Evolutionary conservation across 768 basidiomycete genomes (phyloP), one percentile per base, ranked within the genome.

Genomic region (Coprinopsis strossmayeri): DNA sequence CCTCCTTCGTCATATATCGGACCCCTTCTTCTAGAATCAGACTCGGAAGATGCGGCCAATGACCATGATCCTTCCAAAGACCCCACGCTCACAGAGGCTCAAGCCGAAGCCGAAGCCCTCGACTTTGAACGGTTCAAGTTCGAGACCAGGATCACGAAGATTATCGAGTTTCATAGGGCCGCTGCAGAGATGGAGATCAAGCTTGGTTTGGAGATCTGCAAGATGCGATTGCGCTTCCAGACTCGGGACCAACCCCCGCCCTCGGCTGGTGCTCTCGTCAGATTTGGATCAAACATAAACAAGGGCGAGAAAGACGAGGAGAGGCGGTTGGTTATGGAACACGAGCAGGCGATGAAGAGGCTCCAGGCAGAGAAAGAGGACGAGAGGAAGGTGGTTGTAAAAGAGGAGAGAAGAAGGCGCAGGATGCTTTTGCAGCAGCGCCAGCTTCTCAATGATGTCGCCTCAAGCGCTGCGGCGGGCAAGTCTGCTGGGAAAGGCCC

Each of bases 161-260:
- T 79, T 52, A 64, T 70, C 48, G 63, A 80, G 60, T 73, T 81
- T 69, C 67, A 77, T 63, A 66, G 64, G 50, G 64, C 64, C 27
- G 76, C 76, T 13, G 73, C 70, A 5, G 58, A 63, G 9, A 64
- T 67, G 5, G 76, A 74, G 49, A 67, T 72, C 39, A 59, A 68
- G 44, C 64, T 74, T 18, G 67, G 67, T 3, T 57, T 69, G 41
- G 61, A 62, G 30, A 67, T 76, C 13, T 67, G 65, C 34, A 32
- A 32, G 30, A n/a, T n/a, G n/a, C n/a, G n/a, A n/a, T n/a, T n/a
- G n/a, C n/a, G n/a, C n/a, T n/a, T n/a, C n/a, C n/a, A n/a, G n/a
- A n/a, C n/a, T n/a, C n/a, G n/a, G n/a, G n/a, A n/a, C n/a, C n/a
- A n/a, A n/a, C n/a, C n/a, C n/a, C n/a, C n/a, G n/a, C n/a, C n/a